phyloP scores from a whole-genome alignment of 1,284 basidiomycete genomes.

The Pseudozyma hubeiensis region DNA sequence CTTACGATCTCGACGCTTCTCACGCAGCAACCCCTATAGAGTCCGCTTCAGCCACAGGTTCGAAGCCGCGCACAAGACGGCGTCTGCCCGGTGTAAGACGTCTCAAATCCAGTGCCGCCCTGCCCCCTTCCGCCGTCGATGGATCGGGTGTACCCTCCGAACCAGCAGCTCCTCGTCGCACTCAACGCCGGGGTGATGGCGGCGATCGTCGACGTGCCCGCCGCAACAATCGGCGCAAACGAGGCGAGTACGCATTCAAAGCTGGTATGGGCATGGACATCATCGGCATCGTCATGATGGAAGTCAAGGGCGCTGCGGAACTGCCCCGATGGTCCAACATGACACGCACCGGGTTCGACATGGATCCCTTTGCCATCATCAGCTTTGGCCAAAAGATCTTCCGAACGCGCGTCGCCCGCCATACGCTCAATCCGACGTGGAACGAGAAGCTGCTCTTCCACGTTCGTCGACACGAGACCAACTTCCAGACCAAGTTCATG shows the following conservation, averaged over 20 bases:
- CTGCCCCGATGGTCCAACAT: conserved; percentile 84
- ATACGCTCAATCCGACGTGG: conserved; percentile 84
- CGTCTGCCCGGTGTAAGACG: conserved; percentile 36
- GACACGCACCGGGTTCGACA: conserved; percentile 81
- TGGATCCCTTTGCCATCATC: conserved; percentile 96
- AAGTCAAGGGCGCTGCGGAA: conserved; percentile 79
- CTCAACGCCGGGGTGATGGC: conserved; percentile 2
- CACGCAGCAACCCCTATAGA: conserved; percentile 20
- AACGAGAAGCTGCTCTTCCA: conserved; percentile 97
- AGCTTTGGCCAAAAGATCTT: conserved; percentile 98
- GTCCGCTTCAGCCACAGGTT: conserved; percentile 1
- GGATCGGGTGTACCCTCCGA: not conserved
- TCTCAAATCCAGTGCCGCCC: conserved; percentile 13
- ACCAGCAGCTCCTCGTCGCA: conserved; percentile 8
- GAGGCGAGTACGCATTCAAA: conserved; percentile 72
- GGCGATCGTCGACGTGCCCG: not conserved
- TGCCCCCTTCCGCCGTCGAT: conserved; percentile 7
- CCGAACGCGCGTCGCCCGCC: conserved; percentile 77
- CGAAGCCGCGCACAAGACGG: conserved; percentile 24
- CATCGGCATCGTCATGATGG: conserved; percentile 90
- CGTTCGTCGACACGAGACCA: conserved; percentile 85
- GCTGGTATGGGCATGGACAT: conserved; percentile 77
- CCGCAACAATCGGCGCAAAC: conserved; percentile 70
- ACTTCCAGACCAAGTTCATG: conserved; percentile 64
- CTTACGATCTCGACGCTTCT: conserved; percentile 29